phyloP scores from a whole-genome alignment of 2,329 filamentous ascomycete genomes.

The Chaetothyriales sp. region DNA sequence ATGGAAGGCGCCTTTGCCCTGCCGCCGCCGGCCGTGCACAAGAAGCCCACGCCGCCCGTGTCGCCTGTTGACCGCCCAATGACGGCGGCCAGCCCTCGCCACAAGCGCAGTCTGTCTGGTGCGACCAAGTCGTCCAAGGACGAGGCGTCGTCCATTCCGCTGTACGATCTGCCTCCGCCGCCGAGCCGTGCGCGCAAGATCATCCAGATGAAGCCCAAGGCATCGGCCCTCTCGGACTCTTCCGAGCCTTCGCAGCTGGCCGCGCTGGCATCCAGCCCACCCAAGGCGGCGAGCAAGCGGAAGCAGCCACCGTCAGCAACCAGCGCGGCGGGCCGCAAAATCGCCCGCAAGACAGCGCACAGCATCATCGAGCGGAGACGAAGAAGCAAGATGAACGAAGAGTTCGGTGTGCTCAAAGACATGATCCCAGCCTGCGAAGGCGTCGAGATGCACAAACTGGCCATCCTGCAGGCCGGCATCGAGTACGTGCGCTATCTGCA shows the following conservation, averaged over 20 bases:
- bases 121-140: conserved; percentile 11
- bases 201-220: conserved; percentile 83
- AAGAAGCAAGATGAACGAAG: conserved; percentile 96
- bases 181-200: conserved; percentile 89
- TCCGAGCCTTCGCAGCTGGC: conserved; percentile 21
- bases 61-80: conserved; percentile 22
- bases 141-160: conserved; percentile 38
- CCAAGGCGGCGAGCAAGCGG: conserved; percentile 42
- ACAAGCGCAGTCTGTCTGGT: conserved; percentile 16
- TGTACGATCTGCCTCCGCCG: conserved; percentile 76
- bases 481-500: conserved; percentile 93
- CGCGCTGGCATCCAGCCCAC: conserved; percentile 10
- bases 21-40: conserved; percentile 59
- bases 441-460: conserved; percentile 92
- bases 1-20: conserved; percentile 60
- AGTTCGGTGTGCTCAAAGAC: conserved; percentile 81
- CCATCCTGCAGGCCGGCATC: conserved; percentile 89
- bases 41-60: conserved; percentile 32
- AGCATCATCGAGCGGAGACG: conserved; percentile 83
- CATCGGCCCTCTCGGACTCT: conserved; percentile 33
- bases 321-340: conserved; percentile 82
- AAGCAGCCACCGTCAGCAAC: conserved; percentile 63
- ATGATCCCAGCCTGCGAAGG: conserved; percentile 95
- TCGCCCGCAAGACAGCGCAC: conserved; percentile 89
- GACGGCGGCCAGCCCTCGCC: conserved; percentile 18